Percentiles rank a stretch among this genome's conserved stretches.
Evolutionary conservation across 2,329 filamentous ascomycete species (phyloP).

Genomic region (Didymosphaeria variabile): DNA sequence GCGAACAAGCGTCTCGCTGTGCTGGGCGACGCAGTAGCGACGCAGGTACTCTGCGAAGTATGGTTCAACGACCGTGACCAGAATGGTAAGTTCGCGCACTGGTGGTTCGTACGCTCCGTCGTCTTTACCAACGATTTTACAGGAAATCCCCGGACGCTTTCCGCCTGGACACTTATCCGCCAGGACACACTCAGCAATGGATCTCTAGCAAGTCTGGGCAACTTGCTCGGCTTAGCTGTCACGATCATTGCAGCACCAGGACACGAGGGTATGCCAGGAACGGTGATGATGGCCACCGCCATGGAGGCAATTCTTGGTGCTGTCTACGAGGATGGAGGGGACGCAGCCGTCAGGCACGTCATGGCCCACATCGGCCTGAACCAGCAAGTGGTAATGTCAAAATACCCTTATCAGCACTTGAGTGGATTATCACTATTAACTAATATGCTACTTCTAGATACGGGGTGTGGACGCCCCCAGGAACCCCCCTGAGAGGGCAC

Average conservation of each 20-base stretch:
- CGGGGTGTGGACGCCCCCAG: background rate
- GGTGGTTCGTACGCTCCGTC: background rate
- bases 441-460: background rate
- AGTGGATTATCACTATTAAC: background rate
- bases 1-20: conserved; percentile 26
- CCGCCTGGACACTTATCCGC: background rate
- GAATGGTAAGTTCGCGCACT: conserved; percentile 12
- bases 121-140: no score
- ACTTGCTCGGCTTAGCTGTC: background rate
- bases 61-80: conserved; percentile 22
- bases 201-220: background rate
- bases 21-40: conserved; percentile 21
- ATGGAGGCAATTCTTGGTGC: conserved; percentile 18
- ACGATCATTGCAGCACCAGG: background rate
- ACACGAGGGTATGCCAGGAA: background rate
- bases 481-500: background rate
- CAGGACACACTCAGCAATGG: background rate
- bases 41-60: conserved; percentile 16
- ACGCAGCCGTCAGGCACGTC: conserved; percentile 3
- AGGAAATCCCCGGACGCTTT: background rate
- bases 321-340: conserved; percentile 13
- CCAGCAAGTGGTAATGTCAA: conserved; percentile 1
- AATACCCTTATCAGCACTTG: background rate
- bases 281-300: conserved; percentile 13
- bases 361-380: conserved; percentile 12